Conservation (phyloP, 192 early-diverging fungal genomes). For the Backusella macrospora region DNA sequence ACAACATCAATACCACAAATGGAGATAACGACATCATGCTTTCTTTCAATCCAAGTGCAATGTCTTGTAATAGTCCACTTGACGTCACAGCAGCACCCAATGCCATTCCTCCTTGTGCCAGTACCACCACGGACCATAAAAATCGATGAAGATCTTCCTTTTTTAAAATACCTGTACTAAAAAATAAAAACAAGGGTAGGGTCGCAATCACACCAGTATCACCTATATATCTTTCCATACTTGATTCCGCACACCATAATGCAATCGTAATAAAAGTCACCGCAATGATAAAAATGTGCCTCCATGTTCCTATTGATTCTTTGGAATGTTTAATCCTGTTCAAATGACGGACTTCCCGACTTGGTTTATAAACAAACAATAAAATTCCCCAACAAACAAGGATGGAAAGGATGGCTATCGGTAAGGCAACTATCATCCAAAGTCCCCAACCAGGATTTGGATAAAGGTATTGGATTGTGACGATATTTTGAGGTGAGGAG, state of each 20-base stretch:
- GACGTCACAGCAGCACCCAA: constrained; percentile 73
- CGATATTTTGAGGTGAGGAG: constrained; percentile 76
- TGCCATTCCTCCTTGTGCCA: constrained; percentile 79
- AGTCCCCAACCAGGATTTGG: constrained; percentile 66
- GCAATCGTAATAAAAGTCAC: constrained; percentile 64
- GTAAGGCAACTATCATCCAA: constrained; percentile 70
- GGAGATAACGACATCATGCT: constrained; percentile 50
- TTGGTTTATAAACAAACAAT: constrained; percentile 63
- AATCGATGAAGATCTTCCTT: constrained; percentile 79
- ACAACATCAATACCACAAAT: constrained; percentile 58
- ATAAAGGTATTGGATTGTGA: constrained; percentile 71
- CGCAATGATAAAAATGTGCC: constrained; percentile 58
- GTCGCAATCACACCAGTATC: constrained; percentile 77
- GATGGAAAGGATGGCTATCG: constrained; percentile 66
- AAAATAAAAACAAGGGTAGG: constrained; percentile 72
- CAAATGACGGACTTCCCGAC: constrained; percentile 44
- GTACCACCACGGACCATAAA: constrained; percentile 53
- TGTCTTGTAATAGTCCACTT: constrained; percentile 61
- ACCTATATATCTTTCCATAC: constrained; percentile 58
- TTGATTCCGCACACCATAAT: constrained; percentile 68
- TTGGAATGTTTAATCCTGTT: constrained; percentile 42
- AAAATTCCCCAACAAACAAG: constrained; percentile 67
- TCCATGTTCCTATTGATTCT: constrained; percentile 37
- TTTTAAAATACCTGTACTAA: constrained; percentile 64
- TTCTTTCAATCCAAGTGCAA: constrained; percentile 57